phyloP scores from a whole-genome alignment of 257 asterid species.

The Gardenia jasminoides region DNA sequence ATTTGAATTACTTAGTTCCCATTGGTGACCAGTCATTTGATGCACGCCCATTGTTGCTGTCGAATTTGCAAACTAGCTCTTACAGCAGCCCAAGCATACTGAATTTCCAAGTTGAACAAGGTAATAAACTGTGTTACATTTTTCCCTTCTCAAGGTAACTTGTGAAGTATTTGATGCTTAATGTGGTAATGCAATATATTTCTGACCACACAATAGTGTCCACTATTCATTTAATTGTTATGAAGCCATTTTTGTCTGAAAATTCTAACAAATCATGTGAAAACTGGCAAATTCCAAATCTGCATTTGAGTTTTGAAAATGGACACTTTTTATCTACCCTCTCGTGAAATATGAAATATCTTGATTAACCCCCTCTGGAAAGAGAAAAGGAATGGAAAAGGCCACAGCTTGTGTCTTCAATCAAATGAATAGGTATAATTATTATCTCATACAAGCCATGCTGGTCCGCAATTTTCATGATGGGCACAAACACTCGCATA shows the following conservation, averaged over 20 bases:
- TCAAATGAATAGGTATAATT: not conserved
- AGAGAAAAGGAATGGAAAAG: not conserved
- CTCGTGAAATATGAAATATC: not conserved
- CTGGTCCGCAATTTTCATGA: not conserved
- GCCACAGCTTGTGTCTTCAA: not conserved
- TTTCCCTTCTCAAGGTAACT: too few species aligned
- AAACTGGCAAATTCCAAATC: not conserved
- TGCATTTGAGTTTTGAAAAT: not conserved
- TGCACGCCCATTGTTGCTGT: slow-evolving; percentile 35
- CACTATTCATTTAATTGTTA: not conserved
- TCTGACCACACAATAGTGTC: not conserved
- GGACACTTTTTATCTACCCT: not conserved
- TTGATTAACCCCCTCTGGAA: not conserved
- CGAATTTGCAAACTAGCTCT: slow-evolving; percentile 33
- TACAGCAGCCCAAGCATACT: slow-evolving; percentile 32
- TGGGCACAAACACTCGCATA: not conserved
- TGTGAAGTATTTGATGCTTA: not conserved
- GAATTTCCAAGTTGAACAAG: slow-evolving; percentile 47
- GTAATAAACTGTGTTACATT: slow-evolving; percentile 27
- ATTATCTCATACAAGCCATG: not conserved
- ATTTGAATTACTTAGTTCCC: slow-evolving; percentile 39
- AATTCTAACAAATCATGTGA: not conserved
- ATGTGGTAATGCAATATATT: not conserved
- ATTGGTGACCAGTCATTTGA: slow-evolving; percentile 37
- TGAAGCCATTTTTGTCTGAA: not conserved